A percentile compares a stretch with the other conserved stretches of the same genome.
phyloP scores from a whole-genome alignment of 805 yeast genomes.

The Wickerhamomyces strasburgensis region DNA sequence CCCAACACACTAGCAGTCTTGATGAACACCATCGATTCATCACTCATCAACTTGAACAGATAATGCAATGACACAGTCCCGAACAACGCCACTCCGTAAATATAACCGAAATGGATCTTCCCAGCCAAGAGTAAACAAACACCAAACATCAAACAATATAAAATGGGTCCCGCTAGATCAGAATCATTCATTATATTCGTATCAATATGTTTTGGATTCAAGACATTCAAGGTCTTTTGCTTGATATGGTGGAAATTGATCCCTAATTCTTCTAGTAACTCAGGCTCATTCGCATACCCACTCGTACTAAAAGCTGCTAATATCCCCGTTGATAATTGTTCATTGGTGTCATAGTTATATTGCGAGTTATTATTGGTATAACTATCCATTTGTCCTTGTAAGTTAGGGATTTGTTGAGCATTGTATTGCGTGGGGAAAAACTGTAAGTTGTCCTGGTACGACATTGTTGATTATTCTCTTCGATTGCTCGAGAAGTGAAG shows the following conservation, averaged over 20 bases:
- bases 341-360: constrained; percentile 26
- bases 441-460: constrained; percentile 22
- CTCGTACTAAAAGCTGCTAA: constrained; percentile 89
- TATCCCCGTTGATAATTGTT: constrained; percentile 62
- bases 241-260: constrained; percentile 86
- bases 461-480: too few species aligned
- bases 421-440: constrained; percentile 27
- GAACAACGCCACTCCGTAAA: constrained; percentile 91
- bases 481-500: too few species aligned
- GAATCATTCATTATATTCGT: constrained; percentile 80
- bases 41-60: constrained; percentile 84
- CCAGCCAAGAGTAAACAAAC: constrained; percentile 79
- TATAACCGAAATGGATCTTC: constrained; percentile 93
- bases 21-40: constrained; percentile 45
- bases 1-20: constrained; percentile 91
- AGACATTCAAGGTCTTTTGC: constrained; percentile 77
- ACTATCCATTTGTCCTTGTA: constrained; percentile 27
- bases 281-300: constrained; percentile 95
- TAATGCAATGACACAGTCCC: constrained; percentile 84
- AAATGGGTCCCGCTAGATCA: constrained; percentile 91
- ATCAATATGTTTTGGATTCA: constrained; percentile 63
- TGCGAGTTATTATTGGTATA: constrained; percentile 1
- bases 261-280: constrained; percentile 87
- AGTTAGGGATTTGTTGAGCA: constrained; percentile 9
- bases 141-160: constrained; percentile 86